Base-by-base conservation (phyloP, 805 yeast genomes). In the Metschnikowia drakensbergensis region DNA sequence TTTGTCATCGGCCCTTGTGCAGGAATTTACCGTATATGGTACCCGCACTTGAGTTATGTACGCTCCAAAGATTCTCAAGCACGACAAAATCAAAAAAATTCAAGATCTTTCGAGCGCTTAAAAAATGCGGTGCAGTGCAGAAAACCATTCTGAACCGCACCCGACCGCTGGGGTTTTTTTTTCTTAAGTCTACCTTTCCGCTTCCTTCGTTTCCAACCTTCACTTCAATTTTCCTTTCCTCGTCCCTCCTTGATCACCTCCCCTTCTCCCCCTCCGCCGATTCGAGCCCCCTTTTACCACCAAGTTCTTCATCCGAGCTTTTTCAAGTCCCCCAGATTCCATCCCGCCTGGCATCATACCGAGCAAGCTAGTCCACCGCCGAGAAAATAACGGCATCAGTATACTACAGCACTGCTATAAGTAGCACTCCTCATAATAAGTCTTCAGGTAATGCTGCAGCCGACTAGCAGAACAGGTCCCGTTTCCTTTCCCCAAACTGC, bases 121-220 rank as follows among this genome's bases (percentile, higher is more conserved):
- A 30, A 31, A 40, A 31, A 32, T 40, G 43, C 43, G 43, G 29
- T 40, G 43, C 43, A 40, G 29, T 40, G 43, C 43, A 40, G 43
- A 40, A 40, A 40, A 40, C 43, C 43, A 40, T 40, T 36, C 43
- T 26, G 36, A 32, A 40, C 36, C 43, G 43, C 43, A 40, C 43
- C n/a, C 36, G 35, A 31, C 35, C 36, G 43, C 43, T 23, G 13
- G 35, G 29, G 30, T 40, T 40, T 40, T 40, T 40, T 40, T 40
- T 40, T 40, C 31, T 31, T 23, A 29, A 13, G 10, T 25, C 9
- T 22, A 2, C 27, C 29, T 31, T 28, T 30, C 43, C 28, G 22
- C 23, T 39, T 30, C 42, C 39, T 13, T 40, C 29, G 36, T 32
- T 32, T n/a, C 43, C 28, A 30, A 29, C 43, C 13, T 23, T 40